Percentiles rank a stretch among this genome's conserved stretches.
Conservation (phyloP, 2,329 filamentous ascomycete genomes). For the Nakataea oryzae region DNA sequence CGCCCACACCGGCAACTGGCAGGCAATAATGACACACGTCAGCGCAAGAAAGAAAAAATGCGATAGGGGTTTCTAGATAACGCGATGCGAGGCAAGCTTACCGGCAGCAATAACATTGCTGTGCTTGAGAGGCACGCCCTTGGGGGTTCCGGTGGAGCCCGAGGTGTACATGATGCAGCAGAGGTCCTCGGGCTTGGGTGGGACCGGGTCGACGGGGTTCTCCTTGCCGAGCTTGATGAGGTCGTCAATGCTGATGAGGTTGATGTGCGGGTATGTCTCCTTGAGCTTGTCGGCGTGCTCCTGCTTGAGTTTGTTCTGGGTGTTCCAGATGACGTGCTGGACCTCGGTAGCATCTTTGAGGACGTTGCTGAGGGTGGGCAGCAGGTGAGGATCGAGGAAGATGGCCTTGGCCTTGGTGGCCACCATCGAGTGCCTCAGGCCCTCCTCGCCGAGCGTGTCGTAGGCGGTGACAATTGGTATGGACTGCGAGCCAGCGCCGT, state of each 20-base stretch:
- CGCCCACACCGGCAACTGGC: conserved; percentile 63
- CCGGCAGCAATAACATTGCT: conserved; percentile 63
- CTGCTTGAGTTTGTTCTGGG: conserved; percentile 39
- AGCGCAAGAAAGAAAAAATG: conserved; percentile 7
- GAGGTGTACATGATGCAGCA: conserved; percentile 69
- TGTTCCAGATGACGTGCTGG: conserved; percentile 43
- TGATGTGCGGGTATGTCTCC: conserved; percentile 34
- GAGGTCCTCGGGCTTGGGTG: conserved; percentile 62
- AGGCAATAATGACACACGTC: conserved; percentile 3
- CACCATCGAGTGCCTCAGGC: conserved; percentile 61
- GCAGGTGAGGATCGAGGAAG: conserved; percentile 63
- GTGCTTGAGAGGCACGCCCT: conserved; percentile 71
- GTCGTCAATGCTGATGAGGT: conserved; percentile 39
- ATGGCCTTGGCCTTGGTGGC: conserved; percentile 63
- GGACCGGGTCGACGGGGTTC: conserved; percentile 57
- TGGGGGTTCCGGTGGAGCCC: conserved; percentile 71
- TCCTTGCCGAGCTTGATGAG: conserved; percentile 44
- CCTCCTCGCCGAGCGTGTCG: conserved; percentile 69
- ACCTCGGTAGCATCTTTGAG: conserved; percentile 40
- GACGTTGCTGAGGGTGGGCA: conserved; percentile 45
- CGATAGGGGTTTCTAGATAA: background rate
- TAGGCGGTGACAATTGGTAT: conserved; percentile 79
- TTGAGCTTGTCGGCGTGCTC: conserved; percentile 38
- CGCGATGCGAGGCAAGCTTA: conserved; percentile 28
- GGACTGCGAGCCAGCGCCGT: conserved; percentile 57